phyloP scores from a whole-genome alignment of 108 stramenopile species.

The Licmophora abbreviata region DNA sequence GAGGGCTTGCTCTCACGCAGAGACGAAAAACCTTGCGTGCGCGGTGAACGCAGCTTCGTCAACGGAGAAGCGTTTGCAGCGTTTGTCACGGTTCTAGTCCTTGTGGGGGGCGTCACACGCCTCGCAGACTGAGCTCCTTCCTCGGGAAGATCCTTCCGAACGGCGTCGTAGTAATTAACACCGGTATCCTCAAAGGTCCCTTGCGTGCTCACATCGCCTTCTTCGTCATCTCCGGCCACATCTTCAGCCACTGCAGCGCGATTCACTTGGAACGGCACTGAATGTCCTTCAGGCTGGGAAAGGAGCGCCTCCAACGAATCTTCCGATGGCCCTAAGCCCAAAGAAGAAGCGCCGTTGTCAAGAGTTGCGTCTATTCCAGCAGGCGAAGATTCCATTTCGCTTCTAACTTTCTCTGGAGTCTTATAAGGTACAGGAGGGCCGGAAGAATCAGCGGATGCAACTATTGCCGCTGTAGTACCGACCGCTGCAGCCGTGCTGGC shows the following conservation, averaged over 20 bases:
- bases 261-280: no score
- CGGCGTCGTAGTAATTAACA: slow-evolving; percentile 58
- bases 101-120: slow-evolving; percentile 1
- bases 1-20: not conserved
- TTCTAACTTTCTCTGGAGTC: not conserved
- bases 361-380: not conserved
- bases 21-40: not conserved
- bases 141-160: slow-evolving; percentile 17
- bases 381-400: not conserved
- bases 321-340: not conserved
- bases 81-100: no score
- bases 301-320: no score
- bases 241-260: not conserved
- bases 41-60: slow-evolving; percentile 15
- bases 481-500: slow-evolving; percentile 1
- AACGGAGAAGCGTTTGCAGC: slow-evolving; percentile 12
- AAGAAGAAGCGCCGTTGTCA: not conserved
- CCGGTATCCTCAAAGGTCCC: slow-evolving; percentile 33
- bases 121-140: slow-evolving; percentile 21
- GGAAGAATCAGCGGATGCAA: not conserved
- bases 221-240: not conserved
- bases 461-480: not conserved
- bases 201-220: not conserved
- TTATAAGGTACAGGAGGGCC: not conserved
- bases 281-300: no score